Conservation (phyloP, 306 rosid species). For the Hippophae tibetana region DNA sequence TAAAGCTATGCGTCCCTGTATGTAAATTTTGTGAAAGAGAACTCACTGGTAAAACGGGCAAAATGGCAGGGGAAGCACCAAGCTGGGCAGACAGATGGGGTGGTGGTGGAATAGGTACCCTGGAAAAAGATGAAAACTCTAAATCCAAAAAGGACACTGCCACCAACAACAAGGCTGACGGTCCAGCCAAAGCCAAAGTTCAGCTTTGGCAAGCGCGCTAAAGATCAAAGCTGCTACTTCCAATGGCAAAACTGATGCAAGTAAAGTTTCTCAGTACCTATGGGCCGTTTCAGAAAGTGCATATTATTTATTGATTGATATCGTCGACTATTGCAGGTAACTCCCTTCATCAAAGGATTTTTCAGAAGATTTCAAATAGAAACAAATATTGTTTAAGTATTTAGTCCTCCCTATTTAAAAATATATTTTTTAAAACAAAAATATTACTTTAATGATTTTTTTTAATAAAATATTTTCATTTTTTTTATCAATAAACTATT, state of each 20-base stretch:
- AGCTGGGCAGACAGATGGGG: conserved; percentile 98
- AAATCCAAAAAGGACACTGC: conserved; percentile 25
- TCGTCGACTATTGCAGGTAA: too few species aligned
- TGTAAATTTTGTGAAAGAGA: not conserved
- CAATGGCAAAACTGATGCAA: conserved; percentile 22
- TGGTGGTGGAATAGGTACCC: conserved; percentile 81
- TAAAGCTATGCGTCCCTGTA: not conserved
- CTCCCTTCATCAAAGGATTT: too few species aligned
- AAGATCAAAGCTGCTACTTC: conserved; percentile 55
- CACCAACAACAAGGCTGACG: conserved; percentile 41
- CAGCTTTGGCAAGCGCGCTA: conserved; percentile 38
- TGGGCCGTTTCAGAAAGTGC: too few species aligned
- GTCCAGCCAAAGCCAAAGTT: conserved; percentile 54
- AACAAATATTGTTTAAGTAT: too few species aligned
- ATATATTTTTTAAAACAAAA: too few species aligned
- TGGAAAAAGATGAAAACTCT: conserved; percentile 46
- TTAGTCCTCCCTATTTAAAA: too few species aligned
- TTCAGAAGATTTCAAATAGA: too few species aligned
- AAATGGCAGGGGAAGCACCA: conserved; percentile 67
- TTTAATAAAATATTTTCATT: too few species aligned
- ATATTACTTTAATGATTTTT: too few species aligned
- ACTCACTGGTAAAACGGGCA: not conserved
- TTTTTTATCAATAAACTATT: too few species aligned
- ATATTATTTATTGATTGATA: too few species aligned
- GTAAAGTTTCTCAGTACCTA: too few species aligned